These are phyloP conservation scores for Aspergillus clavatus DNA, from an alignment of 2,329 filamentous ascomycete species.

Conservation along the genomic window DNA sequence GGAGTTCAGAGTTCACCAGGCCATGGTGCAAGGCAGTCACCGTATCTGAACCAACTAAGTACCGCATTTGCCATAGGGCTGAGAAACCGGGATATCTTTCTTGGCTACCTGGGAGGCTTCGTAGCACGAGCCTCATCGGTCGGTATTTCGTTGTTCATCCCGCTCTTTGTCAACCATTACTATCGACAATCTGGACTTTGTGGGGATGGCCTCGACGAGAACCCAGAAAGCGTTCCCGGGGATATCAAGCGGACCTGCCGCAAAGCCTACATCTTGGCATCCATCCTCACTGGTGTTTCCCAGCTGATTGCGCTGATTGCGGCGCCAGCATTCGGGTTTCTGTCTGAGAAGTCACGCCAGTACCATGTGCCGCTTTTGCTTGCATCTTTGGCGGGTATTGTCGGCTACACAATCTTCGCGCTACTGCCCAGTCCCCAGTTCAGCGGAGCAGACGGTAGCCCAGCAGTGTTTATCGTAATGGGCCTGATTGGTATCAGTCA, in stretches of 20 bases:
- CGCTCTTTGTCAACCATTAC: conserved; percentile 85
- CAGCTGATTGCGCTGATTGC: conserved; percentile 80
- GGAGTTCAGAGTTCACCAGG: conserved; percentile 2
- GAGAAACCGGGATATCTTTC: conserved; percentile 69
- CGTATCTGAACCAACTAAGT: conserved; percentile 52
- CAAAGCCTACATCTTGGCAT: conserved; percentile 80
- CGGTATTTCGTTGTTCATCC: conserved; percentile 90
- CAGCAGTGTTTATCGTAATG: conserved; percentile 69
- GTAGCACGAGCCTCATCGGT: conserved; percentile 93
- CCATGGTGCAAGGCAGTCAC: conserved; percentile 10
- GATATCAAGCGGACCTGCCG: conserved; percentile 83
- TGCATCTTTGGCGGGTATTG: conserved; percentile 67
- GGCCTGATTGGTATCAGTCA: conserved; percentile 84
- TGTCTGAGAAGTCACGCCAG: conserved; percentile 63
- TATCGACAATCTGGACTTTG: conserved; percentile 80
- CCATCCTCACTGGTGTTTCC: conserved; percentile 80
- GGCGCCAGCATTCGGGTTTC: conserved; percentile 81
- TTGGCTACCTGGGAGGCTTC: conserved; percentile 90
- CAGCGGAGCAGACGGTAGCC: conserved; percentile 62
- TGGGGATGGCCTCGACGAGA: conserved; percentile 40
- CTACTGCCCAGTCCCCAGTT: conserved; percentile 72
- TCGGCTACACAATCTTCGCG: conserved; percentile 73
- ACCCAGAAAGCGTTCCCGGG: conserved; percentile 26
- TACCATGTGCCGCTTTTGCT: conserved; percentile 71
- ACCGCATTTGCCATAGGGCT: conserved; percentile 66